These are phyloP conservation scores for Colletotrichum sp. DNA, from an alignment of 2,329 filamentous ascomycete genomes.

Conservation along the genomic window DNA sequence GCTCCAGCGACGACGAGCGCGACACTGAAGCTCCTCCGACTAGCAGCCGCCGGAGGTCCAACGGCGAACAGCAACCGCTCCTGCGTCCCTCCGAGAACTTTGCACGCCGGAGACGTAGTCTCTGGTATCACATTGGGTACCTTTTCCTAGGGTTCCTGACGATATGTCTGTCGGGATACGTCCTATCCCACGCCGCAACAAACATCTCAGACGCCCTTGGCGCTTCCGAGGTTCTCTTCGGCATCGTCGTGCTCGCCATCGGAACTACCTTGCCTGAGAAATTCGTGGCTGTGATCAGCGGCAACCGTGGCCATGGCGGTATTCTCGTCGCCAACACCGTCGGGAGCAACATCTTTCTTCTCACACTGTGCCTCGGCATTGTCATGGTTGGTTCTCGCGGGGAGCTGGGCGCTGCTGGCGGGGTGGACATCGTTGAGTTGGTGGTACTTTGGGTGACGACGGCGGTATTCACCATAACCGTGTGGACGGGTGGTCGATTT, in stretches of 20 bases:
- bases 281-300: slow-evolving; percentile 53
- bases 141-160: slow-evolving; percentile 50
- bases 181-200: slow-evolving; percentile 51
- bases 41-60: neutral
- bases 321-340: slow-evolving; percentile 58
- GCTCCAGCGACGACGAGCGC: slow-evolving; percentile 29
- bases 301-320: slow-evolving; percentile 48
- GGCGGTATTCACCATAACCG: slow-evolving; percentile 18
- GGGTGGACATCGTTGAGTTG: slow-evolving; percentile 17
- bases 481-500: slow-evolving; percentile 22
- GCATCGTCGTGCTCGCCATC: slow-evolving; percentile 52
- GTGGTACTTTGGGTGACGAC: slow-evolving; percentile 23
- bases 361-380: slow-evolving; percentile 54
- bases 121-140: slow-evolving; percentile 29
- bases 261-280: slow-evolving; percentile 61
- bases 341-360: slow-evolving; percentile 60
- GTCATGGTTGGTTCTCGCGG: slow-evolving; percentile 25
- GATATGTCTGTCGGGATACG: slow-evolving; percentile 52
- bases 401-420: slow-evolving; percentile 4
- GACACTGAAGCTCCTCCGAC: neutral
- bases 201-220: slow-evolving; percentile 44
- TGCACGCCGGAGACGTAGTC: neutral
- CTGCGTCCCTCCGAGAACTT: slow-evolving; percentile 8
- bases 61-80: neutral
- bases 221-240: slow-evolving; percentile 51